These are phyloP conservation scores for Byssothecium circinans DNA, from an alignment of 2,329 filamentous ascomycete species.

Conservation along the genomic window DNA sequence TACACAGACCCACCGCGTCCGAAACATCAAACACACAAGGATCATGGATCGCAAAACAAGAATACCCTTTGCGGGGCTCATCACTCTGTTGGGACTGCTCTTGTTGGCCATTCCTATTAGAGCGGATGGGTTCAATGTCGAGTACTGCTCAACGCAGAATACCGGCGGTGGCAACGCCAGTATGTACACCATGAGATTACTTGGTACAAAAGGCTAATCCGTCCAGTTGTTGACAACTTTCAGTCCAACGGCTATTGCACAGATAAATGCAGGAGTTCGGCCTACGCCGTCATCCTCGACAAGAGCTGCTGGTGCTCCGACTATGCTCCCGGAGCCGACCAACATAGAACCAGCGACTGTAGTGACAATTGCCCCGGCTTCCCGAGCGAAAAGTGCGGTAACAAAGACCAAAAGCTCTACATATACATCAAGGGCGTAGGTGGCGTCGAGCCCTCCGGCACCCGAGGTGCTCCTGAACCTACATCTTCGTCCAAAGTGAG, in stretches of 20 bases:
- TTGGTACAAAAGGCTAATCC: conserved; percentile 8
- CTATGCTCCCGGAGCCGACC: conserved; percentile 56
- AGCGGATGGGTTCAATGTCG: conserved; percentile 22
- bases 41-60: conserved; percentile 19
- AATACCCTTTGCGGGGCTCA: conserved; percentile 17
- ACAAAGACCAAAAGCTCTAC: conserved; percentile 54
- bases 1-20: not conserved
- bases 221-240: conserved; percentile 31
- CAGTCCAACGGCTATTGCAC: conserved; percentile 73
- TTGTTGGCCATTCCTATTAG: conserved; percentile 16
- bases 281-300: conserved; percentile 69
- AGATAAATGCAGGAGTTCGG: conserved; percentile 58
- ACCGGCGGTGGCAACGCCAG: conserved; percentile 38
- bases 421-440: conserved; percentile 60
- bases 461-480: conserved; percentile 45
- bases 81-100: conserved; percentile 20
- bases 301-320: conserved; percentile 75
- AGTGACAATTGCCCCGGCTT: conserved; percentile 68
- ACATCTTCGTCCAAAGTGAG: conserved; percentile 30
- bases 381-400: conserved; percentile 67
- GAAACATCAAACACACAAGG: conserved; percentile 5
- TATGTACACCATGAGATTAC: conserved; percentile 27
- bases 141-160: conserved; percentile 52
- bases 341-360: conserved; percentile 53
- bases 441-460: conserved; percentile 59